These are phyloP conservation scores for Staphylotrichum tortipilum DNA, from an alignment of 495 filamentous ascomycete species.

Conservation along the genomic window DNA sequence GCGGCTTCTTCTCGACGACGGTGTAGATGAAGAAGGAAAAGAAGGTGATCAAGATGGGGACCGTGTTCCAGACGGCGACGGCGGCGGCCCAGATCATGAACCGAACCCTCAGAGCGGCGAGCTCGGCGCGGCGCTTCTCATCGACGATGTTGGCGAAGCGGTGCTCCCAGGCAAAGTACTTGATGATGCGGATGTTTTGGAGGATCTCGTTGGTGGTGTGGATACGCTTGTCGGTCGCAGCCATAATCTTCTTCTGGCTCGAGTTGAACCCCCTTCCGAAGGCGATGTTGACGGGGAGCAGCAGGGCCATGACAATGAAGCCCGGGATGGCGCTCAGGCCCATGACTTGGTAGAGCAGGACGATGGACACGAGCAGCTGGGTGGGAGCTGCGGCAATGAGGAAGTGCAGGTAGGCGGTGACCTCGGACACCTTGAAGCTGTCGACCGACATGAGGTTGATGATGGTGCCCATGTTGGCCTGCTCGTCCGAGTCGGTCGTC, in stretches of 20 bases:
- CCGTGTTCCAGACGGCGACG: constrained; percentile 93
- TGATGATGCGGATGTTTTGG: constrained; percentile 98
- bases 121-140: constrained; percentile 73
- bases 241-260: constrained; percentile 83
- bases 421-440: constrained; percentile 95
- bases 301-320: constrained; percentile 80
- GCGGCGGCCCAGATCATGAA: constrained; percentile 90
- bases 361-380: constrained; percentile 61
- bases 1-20: constrained; percentile 74
- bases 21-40: constrained; percentile 93
- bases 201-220: constrained; percentile 95
- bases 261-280: constrained; percentile 77
- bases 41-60: constrained; percentile 90
- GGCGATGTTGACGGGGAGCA: constrained; percentile 80
- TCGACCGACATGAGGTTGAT: constrained; percentile 99
- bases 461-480: constrained; percentile 89
- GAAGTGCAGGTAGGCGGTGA: constrained; percentile 87
- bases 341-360: constrained; percentile 78
- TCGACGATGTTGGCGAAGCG: constrained; percentile 81
- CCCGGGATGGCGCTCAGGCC: constrained; percentile 91
- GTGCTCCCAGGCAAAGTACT: constrained; percentile 98
- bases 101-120: constrained; percentile 65
- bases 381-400: constrained; percentile 78
- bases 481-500: constrained; percentile 47
- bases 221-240: constrained; percentile 92